These are phyloP conservation scores for Nidularia pulvinata DNA, from an alignment of 768 basidiomycete species.

Conservation along the genomic window DNA sequence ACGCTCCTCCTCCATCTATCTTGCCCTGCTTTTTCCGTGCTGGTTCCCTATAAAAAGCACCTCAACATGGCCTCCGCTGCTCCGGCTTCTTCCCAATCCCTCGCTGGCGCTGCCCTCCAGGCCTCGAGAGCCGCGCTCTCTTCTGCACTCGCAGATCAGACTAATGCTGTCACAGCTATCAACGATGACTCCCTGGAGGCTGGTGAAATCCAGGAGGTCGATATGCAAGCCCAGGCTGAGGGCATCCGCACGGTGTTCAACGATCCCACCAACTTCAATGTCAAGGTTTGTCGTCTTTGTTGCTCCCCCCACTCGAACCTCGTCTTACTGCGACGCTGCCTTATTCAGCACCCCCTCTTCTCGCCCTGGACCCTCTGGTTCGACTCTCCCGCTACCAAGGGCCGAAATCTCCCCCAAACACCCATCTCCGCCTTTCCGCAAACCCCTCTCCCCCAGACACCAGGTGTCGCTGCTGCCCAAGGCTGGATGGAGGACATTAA, in stretches of 20 bases:
- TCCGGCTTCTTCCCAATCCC: constrained; percentile 32
- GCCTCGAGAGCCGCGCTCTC: constrained; percentile 80
- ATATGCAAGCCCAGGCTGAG: constrained; percentile 83
- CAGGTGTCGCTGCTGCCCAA: constrained; percentile 70
- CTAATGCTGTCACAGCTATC: constrained; percentile 20
- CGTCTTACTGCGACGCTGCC: not conserved
- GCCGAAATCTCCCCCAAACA: constrained; percentile 85
- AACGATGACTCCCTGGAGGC: constrained; percentile 53
- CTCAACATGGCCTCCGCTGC: constrained; percentile 49
- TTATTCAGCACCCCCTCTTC: constrained; percentile 82
- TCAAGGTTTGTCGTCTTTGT: constrained; percentile 63
- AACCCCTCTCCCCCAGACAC: constrained; percentile 74
- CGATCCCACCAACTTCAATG: constrained; percentile 91
- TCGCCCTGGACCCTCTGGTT: constrained; percentile 99
- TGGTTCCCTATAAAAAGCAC: constrained; percentile 16
- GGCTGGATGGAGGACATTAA: constrained; percentile 99
- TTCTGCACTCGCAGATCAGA: constrained; percentile 67
- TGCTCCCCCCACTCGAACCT: not conserved
- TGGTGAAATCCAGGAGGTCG: constrained; percentile 86
- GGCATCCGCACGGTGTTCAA: constrained; percentile 92
- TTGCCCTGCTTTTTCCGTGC: not conserved
- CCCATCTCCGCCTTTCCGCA: constrained; percentile 77
- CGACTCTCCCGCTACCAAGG: constrained; percentile 92
- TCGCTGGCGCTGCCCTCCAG: constrained; percentile 47
- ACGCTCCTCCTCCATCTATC: not conserved